Evolutionary conservation across 1,284 basidiomycete species (phyloP).

Genomic region (Ganoderma meredithae): DNA sequence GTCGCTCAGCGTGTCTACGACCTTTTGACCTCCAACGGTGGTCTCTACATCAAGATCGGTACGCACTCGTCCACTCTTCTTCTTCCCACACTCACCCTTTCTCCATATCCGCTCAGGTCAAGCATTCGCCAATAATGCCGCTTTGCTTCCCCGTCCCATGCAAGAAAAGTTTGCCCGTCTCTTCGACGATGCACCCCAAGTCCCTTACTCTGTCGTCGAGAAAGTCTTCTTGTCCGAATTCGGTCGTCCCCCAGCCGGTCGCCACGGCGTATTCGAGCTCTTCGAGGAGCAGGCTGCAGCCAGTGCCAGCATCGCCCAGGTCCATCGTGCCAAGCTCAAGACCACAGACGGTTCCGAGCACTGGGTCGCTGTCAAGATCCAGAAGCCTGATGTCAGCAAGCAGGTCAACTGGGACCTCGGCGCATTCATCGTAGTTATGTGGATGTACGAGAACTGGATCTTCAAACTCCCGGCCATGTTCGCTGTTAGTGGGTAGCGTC

Average conservation of each 20-base stretch:
- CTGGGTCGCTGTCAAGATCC: conserved; percentile 91
- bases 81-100: background rate
- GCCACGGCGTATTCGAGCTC: conserved; percentile 77
- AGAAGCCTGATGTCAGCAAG: conserved; percentile 85
- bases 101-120: conserved; percentile 52
- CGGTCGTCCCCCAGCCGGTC: conserved; percentile 64
- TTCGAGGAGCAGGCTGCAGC: conserved; percentile 82
- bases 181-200: conserved; percentile 88
- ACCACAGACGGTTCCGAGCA: conserved; percentile 45
- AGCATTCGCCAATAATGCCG: conserved; percentile 85
- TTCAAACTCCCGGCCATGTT: conserved; percentile 85
- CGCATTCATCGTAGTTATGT: conserved; percentile 71
- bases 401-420: conserved; percentile 88
- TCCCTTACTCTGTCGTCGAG: conserved; percentile 76
- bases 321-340: conserved; percentile 79
- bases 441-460: conserved; percentile 75
- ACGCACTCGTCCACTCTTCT: conserved; percentile 37
- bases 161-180: conserved; percentile 82
- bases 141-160: conserved; percentile 82
- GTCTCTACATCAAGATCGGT: conserved; percentile 92
- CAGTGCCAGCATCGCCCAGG: conserved; percentile 90
- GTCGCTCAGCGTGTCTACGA: conserved; percentile 81
- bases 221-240: conserved; percentile 81
- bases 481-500: conserved; percentile 62
- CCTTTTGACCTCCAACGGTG: conserved; percentile 82